Evolutionary conservation across 2,329 filamentous ascomycete species (phyloP), one percentile per base, ranked within the genome.

Genomic region (Aspergillus floridensis): DNA sequence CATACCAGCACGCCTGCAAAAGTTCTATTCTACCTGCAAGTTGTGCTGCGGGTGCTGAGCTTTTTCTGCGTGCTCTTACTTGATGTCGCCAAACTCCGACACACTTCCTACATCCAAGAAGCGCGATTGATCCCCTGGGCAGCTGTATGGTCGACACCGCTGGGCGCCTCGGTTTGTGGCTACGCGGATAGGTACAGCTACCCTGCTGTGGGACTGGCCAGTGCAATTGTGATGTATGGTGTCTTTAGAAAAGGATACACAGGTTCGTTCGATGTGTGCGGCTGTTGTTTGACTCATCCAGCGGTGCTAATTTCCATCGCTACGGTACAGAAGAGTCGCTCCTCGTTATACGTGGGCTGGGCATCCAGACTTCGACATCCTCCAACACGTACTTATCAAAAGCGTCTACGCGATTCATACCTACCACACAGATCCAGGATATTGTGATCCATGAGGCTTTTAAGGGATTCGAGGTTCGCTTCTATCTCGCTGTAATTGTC

Each of bases 361-460:
- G 95, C 7, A 88, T 99, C 55, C 95, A 99, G 79, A 97, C 92
- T 2, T 88, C 86, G 7, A 89, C 88, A 1, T 88, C 86, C 29
- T 87, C 88, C 8, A 76, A 82, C 1, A 89, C 87, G 8, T 92
- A 91, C 69, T 80, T 93, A 6, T 81, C 82, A 41, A 80, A 81
- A 8, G 77, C 84, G 2, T 81, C 82, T 1, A 89, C 86, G n/a
- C 80, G 87, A 53, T 91, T 91, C 74, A 98, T 99, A 60, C 93
- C 95, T 0, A 96, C 93, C 0, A 90, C 89, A 49, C 88, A 91
- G 76, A 96, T 99, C 59, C 91, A 91, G 72, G 95, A 99, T 73
- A 88, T 99, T 58, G 86, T 97, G 56, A 90, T 99, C 53, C 92
- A 97, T 73, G 95, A 99, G 80, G 95, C 93, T 3, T 98, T 98